phyloP scores from a whole-genome alignment of 83 land plant species.

The Larix sibirica region DNA sequence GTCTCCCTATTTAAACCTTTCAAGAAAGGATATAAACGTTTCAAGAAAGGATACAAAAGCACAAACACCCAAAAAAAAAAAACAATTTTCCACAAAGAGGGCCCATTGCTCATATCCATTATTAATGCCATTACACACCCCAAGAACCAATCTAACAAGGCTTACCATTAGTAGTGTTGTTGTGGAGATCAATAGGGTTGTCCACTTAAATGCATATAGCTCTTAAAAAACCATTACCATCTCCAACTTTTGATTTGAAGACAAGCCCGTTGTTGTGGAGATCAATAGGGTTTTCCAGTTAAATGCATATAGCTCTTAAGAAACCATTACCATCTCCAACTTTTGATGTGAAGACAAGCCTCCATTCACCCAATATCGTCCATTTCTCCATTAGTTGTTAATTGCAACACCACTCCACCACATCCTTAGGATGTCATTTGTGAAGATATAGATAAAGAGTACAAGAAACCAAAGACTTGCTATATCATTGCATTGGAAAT shows the following conservation, averaged over 20 bases:
- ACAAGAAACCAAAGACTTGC: conserved; percentile 59
- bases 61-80: conserved; percentile 50
- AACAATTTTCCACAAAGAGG: conserved; percentile 54
- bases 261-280: neutral
- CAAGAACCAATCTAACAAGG: conserved; percentile 37
- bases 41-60: conserved; percentile 55
- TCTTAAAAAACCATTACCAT: conserved; percentile 52
- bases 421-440: conserved; percentile 59
- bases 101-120: conserved; percentile 60
- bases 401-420: conserved; percentile 65
- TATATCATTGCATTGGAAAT: conserved; percentile 50
- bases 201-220: conserved; percentile 56
- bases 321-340: conserved; percentile 35
- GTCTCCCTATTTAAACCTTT: conserved; percentile 51
- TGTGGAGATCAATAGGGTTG: conserved; percentile 47
- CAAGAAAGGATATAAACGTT: conserved; percentile 54
- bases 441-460: conserved; percentile 51
- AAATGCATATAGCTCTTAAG: conserved; percentile 57
- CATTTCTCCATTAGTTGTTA: conserved; percentile 66
- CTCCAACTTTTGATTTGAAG: conserved; percentile 51
- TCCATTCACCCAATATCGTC: conserved; percentile 66
- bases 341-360: conserved; percentile 45
- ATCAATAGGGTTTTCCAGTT: conserved; percentile 20
- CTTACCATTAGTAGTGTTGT: conserved; percentile 41
- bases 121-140: conserved; percentile 43